These are phyloP conservation scores for Friedmanniomyces simplex DNA, from an alignment of 495 filamentous ascomycete species.

Conservation along the genomic window DNA sequence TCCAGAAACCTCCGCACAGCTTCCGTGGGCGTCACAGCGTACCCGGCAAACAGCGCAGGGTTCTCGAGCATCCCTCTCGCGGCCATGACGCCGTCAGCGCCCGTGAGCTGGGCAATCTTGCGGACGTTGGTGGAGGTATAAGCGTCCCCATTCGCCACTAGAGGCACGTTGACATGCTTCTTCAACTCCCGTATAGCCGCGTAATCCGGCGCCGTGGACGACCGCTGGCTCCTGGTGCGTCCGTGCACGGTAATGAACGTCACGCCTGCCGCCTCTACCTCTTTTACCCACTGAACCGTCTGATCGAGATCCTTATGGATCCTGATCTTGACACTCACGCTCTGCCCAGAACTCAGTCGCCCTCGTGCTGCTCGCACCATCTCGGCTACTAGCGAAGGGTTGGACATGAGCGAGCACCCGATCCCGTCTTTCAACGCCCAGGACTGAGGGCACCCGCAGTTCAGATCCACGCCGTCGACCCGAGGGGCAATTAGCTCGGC, in stretches of 20 bases:
- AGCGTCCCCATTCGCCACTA: conserved; percentile 54
- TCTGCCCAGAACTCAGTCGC: conserved; percentile 23
- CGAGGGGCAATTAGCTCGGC: conserved; percentile 50
- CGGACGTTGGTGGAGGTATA: conserved; percentile 38
- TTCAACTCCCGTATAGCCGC: conserved; percentile 44
- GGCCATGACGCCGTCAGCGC: conserved; percentile 45
- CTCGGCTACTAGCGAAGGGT: conserved; percentile 46
- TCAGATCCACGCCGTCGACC: conserved; percentile 52
- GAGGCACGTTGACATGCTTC: conserved; percentile 40
- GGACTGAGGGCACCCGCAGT: conserved; percentile 60
- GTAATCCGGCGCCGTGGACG: conserved; percentile 45
- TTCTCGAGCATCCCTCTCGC: conserved; percentile 53
- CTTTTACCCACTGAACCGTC: conserved; percentile 26
- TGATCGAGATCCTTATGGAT: conserved; percentile 48
- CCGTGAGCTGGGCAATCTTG: conserved; percentile 25
- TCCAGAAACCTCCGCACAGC: conserved; percentile 49
- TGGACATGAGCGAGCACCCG: conserved; percentile 53
- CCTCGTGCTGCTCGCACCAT: conserved; percentile 45
- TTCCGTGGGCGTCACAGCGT: conserved; percentile 45
- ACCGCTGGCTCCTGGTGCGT: conserved; percentile 44
- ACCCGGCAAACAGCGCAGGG: conserved; percentile 50
- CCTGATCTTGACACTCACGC: conserved; percentile 56
- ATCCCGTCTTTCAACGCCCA: conserved; percentile 55
- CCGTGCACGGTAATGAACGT: conserved; percentile 59
- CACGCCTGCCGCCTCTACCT: conserved; percentile 25